Evolutionary conservation across 495 filamentous ascomycete species (phyloP), one percentile per base, ranked within the genome.

Genomic region (Trichoderma orchidacearum): DNA sequence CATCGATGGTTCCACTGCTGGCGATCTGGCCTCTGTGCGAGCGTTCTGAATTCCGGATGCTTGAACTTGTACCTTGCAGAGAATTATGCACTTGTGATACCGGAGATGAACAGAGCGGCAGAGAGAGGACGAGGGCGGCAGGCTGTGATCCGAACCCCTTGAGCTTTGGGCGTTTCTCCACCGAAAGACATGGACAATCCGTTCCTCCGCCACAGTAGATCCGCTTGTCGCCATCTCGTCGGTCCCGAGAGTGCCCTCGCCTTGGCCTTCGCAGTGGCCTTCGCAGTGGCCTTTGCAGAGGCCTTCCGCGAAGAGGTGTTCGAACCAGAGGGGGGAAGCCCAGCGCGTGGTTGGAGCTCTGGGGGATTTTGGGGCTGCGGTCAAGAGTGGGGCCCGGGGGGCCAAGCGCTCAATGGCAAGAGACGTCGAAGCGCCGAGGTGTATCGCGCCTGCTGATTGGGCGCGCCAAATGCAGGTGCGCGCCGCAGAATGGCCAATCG

Each of bases 401-500:
- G 13, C 41, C 41, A 25, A 23, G 13, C 8, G 21, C 41, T 48
- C 41, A 48, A 48, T 48, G 41, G 41, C 41, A 48, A 13, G 18
- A 25, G 41, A 18, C n/a, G 41, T 48, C 41, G 41, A 48, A 48
- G 41, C 41, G 41, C 41, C 41, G 41, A 48, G 41, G 5, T 48
- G 41, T 48, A 23, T 48, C 41, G 41, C 41, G 41, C 18, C 41
- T 28, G 41, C 41, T 48, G 41, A 48, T 48, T 48, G 41, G 41
- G 21, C 21, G 21, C 41, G 41, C 41, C 41, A 48, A 48, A 48
- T 48, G 41, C 41, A 48, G 41, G 41, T 48, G 41, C 41, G 41
- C 41, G 41, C 21, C 41, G 18, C 41, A 48, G 41, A 6, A 18
- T 48, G 41, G 41, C 55, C 55, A 57, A 57, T 57, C 55, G 50